A percentile compares a stretch with the other conserved stretches of the same genome.
These are phyloP conservation scores for Colletotrichum salicis DNA, from an alignment of 2,329 filamentous ascomycete species.

Conservation along the genomic window DNA sequence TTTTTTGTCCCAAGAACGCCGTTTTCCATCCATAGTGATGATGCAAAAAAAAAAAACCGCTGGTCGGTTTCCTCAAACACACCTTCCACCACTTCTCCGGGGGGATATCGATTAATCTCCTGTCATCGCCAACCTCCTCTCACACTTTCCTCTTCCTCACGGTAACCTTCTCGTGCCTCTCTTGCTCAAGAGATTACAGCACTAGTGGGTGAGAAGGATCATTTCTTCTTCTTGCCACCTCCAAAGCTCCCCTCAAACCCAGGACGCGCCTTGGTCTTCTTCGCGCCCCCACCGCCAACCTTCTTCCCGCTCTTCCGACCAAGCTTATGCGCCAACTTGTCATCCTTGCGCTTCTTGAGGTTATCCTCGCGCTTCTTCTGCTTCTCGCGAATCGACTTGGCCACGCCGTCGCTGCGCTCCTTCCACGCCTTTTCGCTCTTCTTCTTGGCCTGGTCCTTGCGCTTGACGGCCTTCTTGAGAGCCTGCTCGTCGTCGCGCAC, in stretches of 20 bases:
- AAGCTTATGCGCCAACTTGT: slow-evolving; percentile 70
- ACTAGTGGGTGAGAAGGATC: not conserved
- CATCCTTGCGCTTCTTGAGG: slow-evolving; percentile 77
- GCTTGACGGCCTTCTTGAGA: slow-evolving; percentile 94
- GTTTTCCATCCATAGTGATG: slow-evolving; percentile 17
- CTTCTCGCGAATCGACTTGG: slow-evolving; percentile 79
- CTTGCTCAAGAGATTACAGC: no score
- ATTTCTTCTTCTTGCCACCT: slow-evolving; percentile 59
- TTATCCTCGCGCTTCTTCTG: slow-evolving; percentile 88
- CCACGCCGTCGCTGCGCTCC: slow-evolving; percentile 77
- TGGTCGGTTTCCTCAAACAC: not conserved
- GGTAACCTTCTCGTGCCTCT: not conserved
- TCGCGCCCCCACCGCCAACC: slow-evolving; percentile 47
- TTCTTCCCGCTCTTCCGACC: slow-evolving; percentile 64
- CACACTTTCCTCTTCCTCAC: not conserved
- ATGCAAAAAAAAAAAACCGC: slow-evolving; percentile 9
- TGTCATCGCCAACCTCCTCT: not conserved
- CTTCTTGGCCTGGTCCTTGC: slow-evolving; percentile 88
- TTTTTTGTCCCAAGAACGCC: slow-evolving; percentile 19
- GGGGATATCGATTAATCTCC: slow-evolving; percentile 29
- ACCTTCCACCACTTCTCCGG: not conserved
- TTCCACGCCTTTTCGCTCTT: slow-evolving; percentile 93
- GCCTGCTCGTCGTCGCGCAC: slow-evolving; percentile 86
- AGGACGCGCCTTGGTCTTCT: slow-evolving; percentile 64
- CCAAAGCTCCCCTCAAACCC: slow-evolving; percentile 78